Evolutionary conservation across 306 rosid genomes (phyloP).

Genomic region (Pyrus communis): DNA sequence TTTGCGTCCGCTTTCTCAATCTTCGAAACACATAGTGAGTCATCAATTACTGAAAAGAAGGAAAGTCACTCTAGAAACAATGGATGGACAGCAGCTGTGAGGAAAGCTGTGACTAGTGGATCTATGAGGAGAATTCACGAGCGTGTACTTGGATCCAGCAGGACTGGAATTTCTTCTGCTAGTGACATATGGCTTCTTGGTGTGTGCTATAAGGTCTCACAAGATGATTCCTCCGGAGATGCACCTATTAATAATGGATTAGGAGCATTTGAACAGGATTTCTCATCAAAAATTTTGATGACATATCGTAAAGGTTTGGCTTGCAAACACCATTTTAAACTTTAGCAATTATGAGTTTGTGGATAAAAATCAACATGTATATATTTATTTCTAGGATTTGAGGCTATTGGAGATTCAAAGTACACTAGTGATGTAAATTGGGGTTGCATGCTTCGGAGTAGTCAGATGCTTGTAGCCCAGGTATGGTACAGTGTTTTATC

Average conservation of each 20-base stretch:
- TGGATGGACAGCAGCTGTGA: conserved; percentile 82
- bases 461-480: conserved; percentile 99
- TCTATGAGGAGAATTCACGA: conserved; percentile 90
- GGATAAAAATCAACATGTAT: conserved; percentile 7
- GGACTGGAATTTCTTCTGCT: conserved; percentile 59
- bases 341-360: background rate
- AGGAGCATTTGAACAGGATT: conserved; percentile 64
- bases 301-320: conserved; percentile 88
- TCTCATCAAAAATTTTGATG: conserved; percentile 67
- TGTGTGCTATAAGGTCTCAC: conserved; percentile 55
- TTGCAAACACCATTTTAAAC: background rate
- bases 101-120: conserved; percentile 54
- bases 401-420: conserved; percentile 69
- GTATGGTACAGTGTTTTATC: conserved; percentile 25
- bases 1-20: conserved; percentile 66
- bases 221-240: conserved; percentile 43
- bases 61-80: conserved; percentile 45
- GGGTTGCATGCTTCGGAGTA: conserved; percentile 98
- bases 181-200: conserved; percentile 98
- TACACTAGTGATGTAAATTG: conserved; percentile 86
- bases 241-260: conserved; percentile 36
- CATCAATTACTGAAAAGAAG: conserved; percentile 66
- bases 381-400: conserved; percentile 49
- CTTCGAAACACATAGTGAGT: conserved; percentile 62
- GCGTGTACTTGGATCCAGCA: conserved; percentile 64